These are phyloP conservation scores for Tephrocybe sp. DNA, from an alignment of 768 basidiomycete genomes.

Conservation along the genomic window DNA sequence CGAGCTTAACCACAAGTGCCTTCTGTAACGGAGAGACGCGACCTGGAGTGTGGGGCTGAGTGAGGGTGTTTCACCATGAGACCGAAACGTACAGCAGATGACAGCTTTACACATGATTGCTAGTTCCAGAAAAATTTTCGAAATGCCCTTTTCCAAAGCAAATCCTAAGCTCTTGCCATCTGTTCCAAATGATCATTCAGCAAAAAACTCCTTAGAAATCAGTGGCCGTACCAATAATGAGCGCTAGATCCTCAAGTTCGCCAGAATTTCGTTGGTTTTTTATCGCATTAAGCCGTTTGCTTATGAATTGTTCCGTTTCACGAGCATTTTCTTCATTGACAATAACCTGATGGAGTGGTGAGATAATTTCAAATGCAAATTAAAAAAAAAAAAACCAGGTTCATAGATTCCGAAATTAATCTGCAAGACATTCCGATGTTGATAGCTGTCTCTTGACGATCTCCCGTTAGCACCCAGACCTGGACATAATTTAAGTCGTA, in stretches of 20 bases:
- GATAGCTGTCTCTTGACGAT: slow-evolving; percentile 98
- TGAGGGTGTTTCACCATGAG: not conserved
- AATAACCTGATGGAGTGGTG: slow-evolving; percentile 60
- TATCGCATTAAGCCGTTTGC: slow-evolving; percentile 86
- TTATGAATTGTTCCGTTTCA: slow-evolving; percentile 83
- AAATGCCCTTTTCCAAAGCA: slow-evolving; percentile 91
- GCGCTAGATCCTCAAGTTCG: slow-evolving; percentile 91
- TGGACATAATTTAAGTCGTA: slow-evolving; percentile 22
- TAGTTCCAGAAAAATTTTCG: slow-evolving; percentile 87
- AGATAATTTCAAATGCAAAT: not conserved
- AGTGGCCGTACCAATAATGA: slow-evolving; percentile 73
- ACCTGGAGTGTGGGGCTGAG: slow-evolving; percentile 41
- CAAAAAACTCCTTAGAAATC: not conserved
- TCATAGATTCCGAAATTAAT: slow-evolving; percentile 98
- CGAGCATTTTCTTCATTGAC: slow-evolving; percentile 86
- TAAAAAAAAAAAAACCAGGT: slow-evolving; percentile 60
- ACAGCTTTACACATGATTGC: slow-evolving; percentile 99
- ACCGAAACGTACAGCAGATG: slow-evolving; percentile 76
- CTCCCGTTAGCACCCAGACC: slow-evolving; percentile 98
- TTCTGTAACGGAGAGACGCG: slow-evolving; percentile 98
- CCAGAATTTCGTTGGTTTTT: slow-evolving; percentile 90
- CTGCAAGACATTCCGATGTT: slow-evolving; percentile 98
- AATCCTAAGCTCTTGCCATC: slow-evolving; percentile 94
- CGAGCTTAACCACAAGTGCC: slow-evolving; percentile 96
- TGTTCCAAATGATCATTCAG: slow-evolving; percentile 26